Percentiles rank a stretch among this genome's conserved stretches.
phyloP scores from a whole-genome alignment of 768 basidiomycete genomes.

The Agaricus subrufescens region DNA sequence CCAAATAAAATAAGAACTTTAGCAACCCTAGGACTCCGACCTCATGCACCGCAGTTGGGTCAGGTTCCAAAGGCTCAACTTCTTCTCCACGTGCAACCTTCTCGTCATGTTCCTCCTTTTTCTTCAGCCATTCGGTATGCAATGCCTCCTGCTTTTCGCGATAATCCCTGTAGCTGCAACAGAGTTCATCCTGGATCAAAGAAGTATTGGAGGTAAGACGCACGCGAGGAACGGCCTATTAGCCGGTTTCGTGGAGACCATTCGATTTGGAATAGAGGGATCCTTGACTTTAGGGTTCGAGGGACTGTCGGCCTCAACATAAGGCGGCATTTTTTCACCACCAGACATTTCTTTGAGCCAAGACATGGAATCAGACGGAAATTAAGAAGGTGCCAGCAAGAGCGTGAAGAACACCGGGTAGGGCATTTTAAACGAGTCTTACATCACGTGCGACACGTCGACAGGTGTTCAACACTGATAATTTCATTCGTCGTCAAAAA shows the following conservation, averaged over 20 bases:
- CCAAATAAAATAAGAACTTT: conserved; percentile 59
- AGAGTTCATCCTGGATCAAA: conserved; percentile 5
- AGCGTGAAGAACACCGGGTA: background rate
- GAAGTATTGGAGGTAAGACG: conserved; percentile 10
- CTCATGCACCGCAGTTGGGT: conserved; percentile 67
- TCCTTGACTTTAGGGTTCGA: conserved; percentile 54
- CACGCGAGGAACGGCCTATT: conserved; percentile 85
- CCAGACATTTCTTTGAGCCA: conserved; percentile 53
- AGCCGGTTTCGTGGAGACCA: conserved; percentile 77
- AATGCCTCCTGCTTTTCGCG: conserved; percentile 53
- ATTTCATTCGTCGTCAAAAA: background rate
- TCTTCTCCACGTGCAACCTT: conserved; percentile 71
- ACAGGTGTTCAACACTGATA: background rate
- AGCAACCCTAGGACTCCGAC: conserved; percentile 61
- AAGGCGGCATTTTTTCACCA: conserved; percentile 31
- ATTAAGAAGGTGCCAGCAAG: conserved; percentile 4
- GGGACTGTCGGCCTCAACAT: conserved; percentile 33
- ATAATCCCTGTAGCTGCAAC: conserved; percentile 60
- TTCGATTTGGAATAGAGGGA: conserved; percentile 58
- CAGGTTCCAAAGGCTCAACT: conserved; percentile 67
- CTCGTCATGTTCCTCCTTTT: conserved; percentile 66
- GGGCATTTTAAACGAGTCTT: background rate
- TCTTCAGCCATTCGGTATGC: conserved; percentile 62
- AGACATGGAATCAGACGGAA: conserved; percentile 41
- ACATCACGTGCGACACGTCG: conserved; percentile 3